Evolutionary conservation across 352 stramenopile species (phyloP).

Genomic region (Globisporangium sylvaticum): DNA sequence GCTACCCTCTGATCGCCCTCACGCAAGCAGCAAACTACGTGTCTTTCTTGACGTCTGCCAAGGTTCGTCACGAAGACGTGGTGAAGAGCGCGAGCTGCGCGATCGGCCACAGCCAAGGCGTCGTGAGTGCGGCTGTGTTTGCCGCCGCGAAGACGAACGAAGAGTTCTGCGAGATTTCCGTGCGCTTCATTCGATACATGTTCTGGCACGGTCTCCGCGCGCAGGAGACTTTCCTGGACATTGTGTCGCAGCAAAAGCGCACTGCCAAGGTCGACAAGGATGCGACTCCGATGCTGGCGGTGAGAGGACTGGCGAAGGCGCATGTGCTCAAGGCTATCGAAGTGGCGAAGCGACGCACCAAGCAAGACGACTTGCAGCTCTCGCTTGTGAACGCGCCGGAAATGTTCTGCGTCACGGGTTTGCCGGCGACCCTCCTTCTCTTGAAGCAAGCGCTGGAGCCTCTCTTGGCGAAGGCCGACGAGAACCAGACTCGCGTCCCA

Average conservation of each 20-base stretch:
- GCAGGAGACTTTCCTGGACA: conserved; percentile 43
- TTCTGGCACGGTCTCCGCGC: conserved; percentile 79
- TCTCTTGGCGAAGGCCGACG: conserved; percentile 43
- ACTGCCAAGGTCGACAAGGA: not conserved
- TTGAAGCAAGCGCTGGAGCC: conserved; percentile 50
- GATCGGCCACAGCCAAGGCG: conserved; percentile 77
- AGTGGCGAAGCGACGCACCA: conserved; percentile 37
- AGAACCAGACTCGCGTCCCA: conserved; percentile 72
- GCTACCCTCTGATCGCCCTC: conserved; percentile 75
- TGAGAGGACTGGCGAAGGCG: conserved; percentile 49
- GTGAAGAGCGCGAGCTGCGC: conserved; percentile 37
- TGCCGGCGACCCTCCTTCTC: conserved; percentile 46
- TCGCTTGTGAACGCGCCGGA: conserved; percentile 65
- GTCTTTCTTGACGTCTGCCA: conserved; percentile 48
- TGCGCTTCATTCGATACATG: conserved; percentile 67
- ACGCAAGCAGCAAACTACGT: conserved; percentile 80
- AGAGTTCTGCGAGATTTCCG: conserved; percentile 43
- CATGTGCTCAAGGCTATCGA: conserved; percentile 57
- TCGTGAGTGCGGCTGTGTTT: conserved; percentile 70
- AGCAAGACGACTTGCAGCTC: conserved; percentile 53
- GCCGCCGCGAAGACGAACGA: conserved; percentile 43
- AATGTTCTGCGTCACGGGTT: conserved; percentile 68
- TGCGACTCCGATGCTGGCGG: conserved; percentile 67
- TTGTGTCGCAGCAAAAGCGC: conserved; percentile 13
- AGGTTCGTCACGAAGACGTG: conserved; percentile 54